Conservation (phyloP, 768 basidiomycete species). For the Daedaleopsis sinensis region DNA sequence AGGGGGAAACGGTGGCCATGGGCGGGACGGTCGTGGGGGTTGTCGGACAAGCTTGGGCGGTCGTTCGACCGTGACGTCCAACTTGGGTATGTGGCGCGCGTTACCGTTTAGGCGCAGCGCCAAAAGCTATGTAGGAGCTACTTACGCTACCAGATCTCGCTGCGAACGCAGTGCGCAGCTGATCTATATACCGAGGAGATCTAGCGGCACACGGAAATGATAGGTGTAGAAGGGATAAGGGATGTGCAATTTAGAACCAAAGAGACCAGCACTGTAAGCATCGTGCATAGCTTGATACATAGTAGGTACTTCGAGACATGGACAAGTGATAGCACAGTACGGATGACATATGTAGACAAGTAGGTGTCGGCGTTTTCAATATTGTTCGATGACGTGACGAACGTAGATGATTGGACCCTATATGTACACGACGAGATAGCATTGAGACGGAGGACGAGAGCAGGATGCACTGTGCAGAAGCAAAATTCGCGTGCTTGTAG, state of each 20-base stretch:
- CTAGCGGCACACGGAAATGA: no score
- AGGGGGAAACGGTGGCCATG: conserved; percentile 46
- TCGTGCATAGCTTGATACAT: background rate
- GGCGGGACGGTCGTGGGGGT: conserved; percentile 4
- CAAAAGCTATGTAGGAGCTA: no score
- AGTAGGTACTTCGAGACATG: background rate
- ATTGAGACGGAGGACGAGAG: background rate
- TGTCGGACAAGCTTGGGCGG: background rate
- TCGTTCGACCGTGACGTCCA: background rate
- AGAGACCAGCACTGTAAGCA: no score
- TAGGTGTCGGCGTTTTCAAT: background rate
- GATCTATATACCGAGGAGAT: no score
- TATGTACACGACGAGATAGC: background rate
- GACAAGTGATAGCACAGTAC: background rate
- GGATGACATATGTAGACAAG: background rate
- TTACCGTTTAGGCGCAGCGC: no score
- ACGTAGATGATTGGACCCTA: background rate
- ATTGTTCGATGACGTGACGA: background rate
- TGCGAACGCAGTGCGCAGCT: no score
- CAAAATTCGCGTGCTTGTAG: no score
- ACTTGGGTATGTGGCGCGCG: no score
- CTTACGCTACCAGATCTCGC: no score
- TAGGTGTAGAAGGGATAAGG: no score
- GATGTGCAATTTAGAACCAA: no score
- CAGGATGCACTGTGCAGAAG: background rate